Evolutionary conservation across 192 early-diverging fungal species (phyloP).

Genomic region (Gamsiella multidivaricata): DNA sequence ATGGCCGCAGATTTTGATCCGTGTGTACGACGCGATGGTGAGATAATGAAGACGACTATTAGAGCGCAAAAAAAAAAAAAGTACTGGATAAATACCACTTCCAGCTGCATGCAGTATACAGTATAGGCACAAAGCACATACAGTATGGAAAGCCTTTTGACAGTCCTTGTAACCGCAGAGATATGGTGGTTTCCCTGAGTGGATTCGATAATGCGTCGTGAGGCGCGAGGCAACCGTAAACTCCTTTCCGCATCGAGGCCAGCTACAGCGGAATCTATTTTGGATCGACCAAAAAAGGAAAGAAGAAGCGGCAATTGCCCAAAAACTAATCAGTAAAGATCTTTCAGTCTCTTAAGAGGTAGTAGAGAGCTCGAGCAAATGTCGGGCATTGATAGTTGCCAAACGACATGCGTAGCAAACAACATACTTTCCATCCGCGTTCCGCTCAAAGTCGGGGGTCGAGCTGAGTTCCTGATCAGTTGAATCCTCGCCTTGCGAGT

Average conservation of each 20-base stretch:
- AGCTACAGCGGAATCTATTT: constrained; percentile 48
- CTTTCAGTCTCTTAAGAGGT: not conserved
- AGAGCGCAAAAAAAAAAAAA: constrained; percentile 2
- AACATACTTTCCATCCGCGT: constrained; percentile 52
- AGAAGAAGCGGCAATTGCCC: not conserved
- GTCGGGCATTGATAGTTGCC: constrained; percentile 12
- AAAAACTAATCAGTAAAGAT: not conserved
- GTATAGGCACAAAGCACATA: no score
- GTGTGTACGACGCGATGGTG: constrained; percentile 52
- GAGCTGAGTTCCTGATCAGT: constrained; percentile 36
- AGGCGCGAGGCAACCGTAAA: constrained; percentile 47
- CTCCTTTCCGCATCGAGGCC: constrained; percentile 52
- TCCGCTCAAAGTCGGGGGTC: constrained; percentile 43
- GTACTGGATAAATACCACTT: not conserved
- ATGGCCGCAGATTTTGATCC: constrained; percentile 42
- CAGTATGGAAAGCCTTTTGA: constrained; percentile 51
- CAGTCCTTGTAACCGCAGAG: constrained; percentile 52
- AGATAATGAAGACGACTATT: constrained; percentile 49
- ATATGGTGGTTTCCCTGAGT: constrained; percentile 50
- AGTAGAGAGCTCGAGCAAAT: not conserved
- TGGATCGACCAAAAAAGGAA: not conserved
- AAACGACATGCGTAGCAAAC: not conserved
- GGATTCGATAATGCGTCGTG: constrained; percentile 47
- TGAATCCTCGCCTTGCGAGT: constrained; percentile 20
- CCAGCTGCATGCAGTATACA: not conserved